phyloP scores from a whole-genome alignment of 768 basidiomycete species.

The Hydnomerulius pinastri region DNA sequence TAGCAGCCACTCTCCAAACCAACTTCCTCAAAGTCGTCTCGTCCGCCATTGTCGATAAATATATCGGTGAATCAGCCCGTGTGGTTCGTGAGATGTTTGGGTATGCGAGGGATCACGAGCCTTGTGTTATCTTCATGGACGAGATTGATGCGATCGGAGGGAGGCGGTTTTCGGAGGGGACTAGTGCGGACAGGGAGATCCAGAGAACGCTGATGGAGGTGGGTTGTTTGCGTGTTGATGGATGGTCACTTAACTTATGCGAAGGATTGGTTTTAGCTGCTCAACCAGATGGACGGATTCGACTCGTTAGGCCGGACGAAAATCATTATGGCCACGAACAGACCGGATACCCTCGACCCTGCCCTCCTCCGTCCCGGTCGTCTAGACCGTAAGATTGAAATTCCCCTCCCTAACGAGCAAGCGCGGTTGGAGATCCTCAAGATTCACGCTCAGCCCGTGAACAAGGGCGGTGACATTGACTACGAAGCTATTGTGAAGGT shows the following conservation, averaged over 20 bases:
- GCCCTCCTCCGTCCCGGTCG: slow-evolving; percentile 95
- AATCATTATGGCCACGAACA: slow-evolving; percentile 99
- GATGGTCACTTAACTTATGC: neutral
- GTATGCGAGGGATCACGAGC: slow-evolving; percentile 96
- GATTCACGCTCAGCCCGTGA: slow-evolving; percentile 92
- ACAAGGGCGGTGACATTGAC: slow-evolving; percentile 94
- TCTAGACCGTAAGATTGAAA: slow-evolving; percentile 96
- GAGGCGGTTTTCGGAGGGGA: slow-evolving; percentile 87
- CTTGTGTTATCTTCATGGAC: slow-evolving; percentile 99
- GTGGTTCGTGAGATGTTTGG: slow-evolving; percentile 99
- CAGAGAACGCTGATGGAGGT: slow-evolving; percentile 99
- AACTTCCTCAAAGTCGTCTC: slow-evolving; percentile 99
- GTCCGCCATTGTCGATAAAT: slow-evolving; percentile 97
- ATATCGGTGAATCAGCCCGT: slow-evolving; percentile 96
- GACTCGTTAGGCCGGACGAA: slow-evolving; percentile 95
- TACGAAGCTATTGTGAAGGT: slow-evolving; percentile 97
- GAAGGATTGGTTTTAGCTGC: slow-evolving; percentile 52
- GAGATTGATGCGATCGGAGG: slow-evolving; percentile 99
- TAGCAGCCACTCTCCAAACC: slow-evolving; percentile 92
- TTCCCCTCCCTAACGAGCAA: slow-evolving; percentile 96
- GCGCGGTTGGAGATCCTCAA: slow-evolving; percentile 95
- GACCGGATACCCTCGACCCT: slow-evolving; percentile 97
- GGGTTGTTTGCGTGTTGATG: slow-evolving; percentile 10
- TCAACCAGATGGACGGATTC: slow-evolving; percentile 99
- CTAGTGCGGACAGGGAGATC: slow-evolving; percentile 97